Percentiles rank a stretch among this genome's conserved stretches.
These are phyloP conservation scores for Penicillium mononematosum DNA, from an alignment of 495 filamentous ascomycete species.

Conservation along the genomic window DNA sequence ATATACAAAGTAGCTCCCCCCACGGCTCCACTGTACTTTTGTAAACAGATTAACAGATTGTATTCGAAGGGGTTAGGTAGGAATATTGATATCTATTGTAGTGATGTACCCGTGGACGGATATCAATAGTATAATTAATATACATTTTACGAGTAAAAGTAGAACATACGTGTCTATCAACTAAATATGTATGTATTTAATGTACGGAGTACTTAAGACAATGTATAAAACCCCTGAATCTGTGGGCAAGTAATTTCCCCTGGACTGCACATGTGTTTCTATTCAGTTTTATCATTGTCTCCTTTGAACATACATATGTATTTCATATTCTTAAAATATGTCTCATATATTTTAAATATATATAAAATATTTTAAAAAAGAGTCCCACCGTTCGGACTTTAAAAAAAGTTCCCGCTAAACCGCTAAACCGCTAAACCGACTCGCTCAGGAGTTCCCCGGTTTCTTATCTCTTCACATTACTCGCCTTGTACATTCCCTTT, in stretches of 20 bases:
- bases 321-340: background rate
- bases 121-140: too few species aligned
- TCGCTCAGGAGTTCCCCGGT: background rate
- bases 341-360: background rate
- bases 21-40: background rate
- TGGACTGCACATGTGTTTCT: background rate
- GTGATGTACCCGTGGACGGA: background rate
- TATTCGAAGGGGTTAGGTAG: background rate
- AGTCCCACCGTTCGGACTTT: background rate
- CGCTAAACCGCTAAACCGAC: background rate
- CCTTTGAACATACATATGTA: background rate
- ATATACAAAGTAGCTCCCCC: background rate
- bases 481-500: background rate
- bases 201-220: background rate
- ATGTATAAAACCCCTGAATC: constrained; percentile 8
- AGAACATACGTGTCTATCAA: background rate
- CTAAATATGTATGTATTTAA: background rate
- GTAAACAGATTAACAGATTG: too few species aligned
- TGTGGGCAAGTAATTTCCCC: background rate
- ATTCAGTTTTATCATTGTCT: background rate
- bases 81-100: background rate
- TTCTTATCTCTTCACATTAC: background rate
- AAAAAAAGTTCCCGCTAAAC: background rate
- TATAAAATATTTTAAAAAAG: too few species aligned
- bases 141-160: background rate